These are phyloP conservation scores for Teratosphaeria pseudoeucalypti DNA, from an alignment of 2,329 filamentous ascomycete genomes.

Conservation along the genomic window DNA sequence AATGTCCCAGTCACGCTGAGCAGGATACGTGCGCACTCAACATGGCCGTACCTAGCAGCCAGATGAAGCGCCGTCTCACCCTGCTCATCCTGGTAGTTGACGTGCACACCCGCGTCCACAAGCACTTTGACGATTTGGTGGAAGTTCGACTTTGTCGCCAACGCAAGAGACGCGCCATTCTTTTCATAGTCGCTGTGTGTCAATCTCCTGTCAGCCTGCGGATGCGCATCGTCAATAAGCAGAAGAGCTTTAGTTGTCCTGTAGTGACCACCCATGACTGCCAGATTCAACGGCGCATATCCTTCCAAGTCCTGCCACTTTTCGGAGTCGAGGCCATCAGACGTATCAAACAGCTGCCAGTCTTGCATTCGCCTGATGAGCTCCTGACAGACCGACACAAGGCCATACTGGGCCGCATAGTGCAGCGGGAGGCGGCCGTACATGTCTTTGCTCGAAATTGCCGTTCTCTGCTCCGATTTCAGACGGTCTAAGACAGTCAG, in stretches of 20 bases:
- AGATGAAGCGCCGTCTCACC: slow-evolving; percentile 89
- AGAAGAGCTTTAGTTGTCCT: slow-evolving; percentile 74
- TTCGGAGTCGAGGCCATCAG: slow-evolving; percentile 73
- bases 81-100: slow-evolving; percentile 84
- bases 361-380: slow-evolving; percentile 81
- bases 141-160: slow-evolving; percentile 84
- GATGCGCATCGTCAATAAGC: slow-evolving; percentile 43
- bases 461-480: slow-evolving; percentile 53
- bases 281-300: slow-evolving; percentile 80
- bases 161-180: slow-evolving; percentile 75
- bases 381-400: slow-evolving; percentile 78
- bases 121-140: slow-evolving; percentile 74
- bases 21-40: slow-evolving; percentile 67
- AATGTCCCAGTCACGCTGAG: slow-evolving; percentile 60
- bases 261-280: slow-evolving; percentile 82
- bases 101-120: slow-evolving; percentile 79
- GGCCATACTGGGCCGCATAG: slow-evolving; percentile 89
- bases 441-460: slow-evolving; percentile 60
- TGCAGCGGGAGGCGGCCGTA: slow-evolving; percentile 80
- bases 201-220: slow-evolving; percentile 21
- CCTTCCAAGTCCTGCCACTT: slow-evolving; percentile 91
- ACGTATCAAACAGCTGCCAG: slow-evolving; percentile 78
- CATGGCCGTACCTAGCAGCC: slow-evolving; percentile 78
- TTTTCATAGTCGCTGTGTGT: slow-evolving; percentile 62
- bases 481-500: slow-evolving; percentile 57